Evolutionary conservation across 805 yeast species (phyloP).

Genomic region (Teunomyces barrocoloradensis): DNA sequence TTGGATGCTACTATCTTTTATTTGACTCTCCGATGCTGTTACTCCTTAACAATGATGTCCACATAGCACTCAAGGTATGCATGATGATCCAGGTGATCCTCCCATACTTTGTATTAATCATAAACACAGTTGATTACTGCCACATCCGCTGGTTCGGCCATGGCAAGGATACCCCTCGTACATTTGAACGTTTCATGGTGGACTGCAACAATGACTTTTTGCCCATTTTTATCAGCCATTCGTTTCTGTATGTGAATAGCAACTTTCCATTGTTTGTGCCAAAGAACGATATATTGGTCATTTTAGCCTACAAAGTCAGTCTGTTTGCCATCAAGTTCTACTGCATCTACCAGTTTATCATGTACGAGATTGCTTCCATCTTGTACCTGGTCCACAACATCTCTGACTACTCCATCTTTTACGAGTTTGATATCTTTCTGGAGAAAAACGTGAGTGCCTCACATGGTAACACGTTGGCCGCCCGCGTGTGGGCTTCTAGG

Average conservation of each 20-base stretch:
- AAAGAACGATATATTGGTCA: neutral
- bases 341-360: slow-evolving; percentile 30
- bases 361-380: slow-evolving; percentile 25
- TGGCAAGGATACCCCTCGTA: neutral
- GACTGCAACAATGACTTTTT: slow-evolving; percentile 33
- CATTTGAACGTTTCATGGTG: slow-evolving; percentile 11
- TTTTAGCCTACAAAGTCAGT: slow-evolving; percentile 18
- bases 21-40: slow-evolving; percentile 6
- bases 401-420: slow-evolving; percentile 9
- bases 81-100: slow-evolving; percentile 17
- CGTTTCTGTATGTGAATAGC: slow-evolving; percentile 27
- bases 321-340: slow-evolving; percentile 30
- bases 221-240: slow-evolving; percentile 34
- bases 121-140: slow-evolving; percentile 7
- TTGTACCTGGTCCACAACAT: slow-evolving; percentile 9
- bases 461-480: neutral
- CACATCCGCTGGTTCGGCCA: neutral
- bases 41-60: slow-evolving; percentile 9
- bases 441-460: neutral
- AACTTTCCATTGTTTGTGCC: slow-evolving; percentile 15
- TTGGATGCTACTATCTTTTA: slow-evolving; percentile 14
- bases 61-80: slow-evolving; percentile 11
- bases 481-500: neutral
- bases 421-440: neutral
- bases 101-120: slow-evolving; percentile 18